These are phyloP conservation scores for Antrodiella citrinella DNA, from an alignment of 768 basidiomycete species.

Conservation along the genomic window DNA sequence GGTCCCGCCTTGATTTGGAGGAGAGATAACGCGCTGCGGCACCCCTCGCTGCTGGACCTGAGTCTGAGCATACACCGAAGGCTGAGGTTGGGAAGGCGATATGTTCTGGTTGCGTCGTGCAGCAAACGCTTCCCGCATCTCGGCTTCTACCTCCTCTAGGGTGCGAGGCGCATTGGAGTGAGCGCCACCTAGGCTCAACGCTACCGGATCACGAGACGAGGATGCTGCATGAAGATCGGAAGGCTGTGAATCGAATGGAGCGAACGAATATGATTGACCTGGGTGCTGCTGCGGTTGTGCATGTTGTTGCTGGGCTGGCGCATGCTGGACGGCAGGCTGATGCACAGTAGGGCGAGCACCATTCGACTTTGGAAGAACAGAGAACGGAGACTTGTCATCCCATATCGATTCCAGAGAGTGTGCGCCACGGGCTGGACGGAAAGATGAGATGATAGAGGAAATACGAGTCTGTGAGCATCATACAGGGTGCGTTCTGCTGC, in stretches of 20 bases:
- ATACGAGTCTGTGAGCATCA: slow-evolving; percentile 16
- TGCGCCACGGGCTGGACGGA: slow-evolving; percentile 30
- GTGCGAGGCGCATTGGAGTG: slow-evolving; percentile 38
- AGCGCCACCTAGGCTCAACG: slow-evolving; percentile 14
- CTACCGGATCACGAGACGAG: slow-evolving; percentile 18
- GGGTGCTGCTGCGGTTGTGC: slow-evolving; percentile 5
- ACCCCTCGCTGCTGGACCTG: slow-evolving; percentile 30
- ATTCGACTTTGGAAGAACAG: slow-evolving; percentile 50
- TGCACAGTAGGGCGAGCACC: slow-evolving; percentile 36
- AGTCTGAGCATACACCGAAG: slow-evolving; percentile 10
- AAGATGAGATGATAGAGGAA: slow-evolving; percentile 19
- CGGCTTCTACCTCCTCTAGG: slow-evolving; percentile 75
- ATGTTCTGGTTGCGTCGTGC: slow-evolving; percentile 17
- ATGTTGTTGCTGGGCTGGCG: slow-evolving; percentile 13
- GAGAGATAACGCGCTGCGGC: slow-evolving; percentile 12
- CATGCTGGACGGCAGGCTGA: slow-evolving; percentile 7
- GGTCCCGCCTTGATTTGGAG: slow-evolving; percentile 34
- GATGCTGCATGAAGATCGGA: slow-evolving; percentile 16
- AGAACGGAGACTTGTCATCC: slow-evolving; percentile 76
- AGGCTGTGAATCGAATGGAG: slow-evolving; percentile 9
- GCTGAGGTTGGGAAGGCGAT: slow-evolving; percentile 6
- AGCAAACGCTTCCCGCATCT: slow-evolving; percentile 59
- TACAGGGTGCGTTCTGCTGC: slow-evolving; percentile 19
- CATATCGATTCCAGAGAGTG: slow-evolving; percentile 67
- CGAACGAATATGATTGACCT: slow-evolving; percentile 15